Base-by-base conservation (phyloP, 2,329 filamentous ascomycete genomes). In the Leptosphaerulina australis region DNA sequence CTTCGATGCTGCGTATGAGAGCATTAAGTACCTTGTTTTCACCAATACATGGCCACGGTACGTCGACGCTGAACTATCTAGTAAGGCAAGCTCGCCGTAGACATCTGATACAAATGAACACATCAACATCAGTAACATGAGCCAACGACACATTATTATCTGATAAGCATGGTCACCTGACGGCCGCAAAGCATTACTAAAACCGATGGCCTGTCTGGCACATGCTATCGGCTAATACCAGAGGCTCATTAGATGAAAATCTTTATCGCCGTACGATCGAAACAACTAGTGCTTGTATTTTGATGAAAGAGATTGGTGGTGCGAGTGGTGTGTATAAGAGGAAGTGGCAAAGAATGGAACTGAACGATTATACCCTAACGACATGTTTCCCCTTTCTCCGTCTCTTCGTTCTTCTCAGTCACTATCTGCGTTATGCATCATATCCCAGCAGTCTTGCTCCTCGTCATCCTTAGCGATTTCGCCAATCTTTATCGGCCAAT, bases 1-100 rank as follows among this genome's bases (percentile, higher is more conserved):
- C 0, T 73, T 72, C 44, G 70, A 72, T 22, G 50, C 65, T 1
- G 70, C 70, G 6, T 72, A 66, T 29, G 69, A 71, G 15, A 72
- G 69, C 40, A 73, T 73, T 51, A 73, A 71, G 45, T 72, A 71
- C 26, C 63, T 73, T 3, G 64, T 73, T 21, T 71, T 71, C 53
- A 72, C 69, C 8, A 73, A 73, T 47, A 71, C 70, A 1, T 73
- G 70, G 70, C 69, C 70, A 18, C 52, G 69, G 18, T 73, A 66
- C 47, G 68, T 71, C 11, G 67, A 69, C 18, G 64, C 64, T 7
- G 68, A 72, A 53, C 52, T 70, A 53, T 44, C 51, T 15, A 53
- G 60, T 31, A 66, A 58, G 37, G 46, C 59, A 11, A 38, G 50
- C 3, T 55, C 56, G 11, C 54, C 62, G 5, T 64, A 55, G 33